Percentiles rank a stretch among this genome's conserved stretches.
These are phyloP conservation scores for Withania somnifera DNA, from an alignment of 305 asterid species.

Conservation along the genomic window DNA sequence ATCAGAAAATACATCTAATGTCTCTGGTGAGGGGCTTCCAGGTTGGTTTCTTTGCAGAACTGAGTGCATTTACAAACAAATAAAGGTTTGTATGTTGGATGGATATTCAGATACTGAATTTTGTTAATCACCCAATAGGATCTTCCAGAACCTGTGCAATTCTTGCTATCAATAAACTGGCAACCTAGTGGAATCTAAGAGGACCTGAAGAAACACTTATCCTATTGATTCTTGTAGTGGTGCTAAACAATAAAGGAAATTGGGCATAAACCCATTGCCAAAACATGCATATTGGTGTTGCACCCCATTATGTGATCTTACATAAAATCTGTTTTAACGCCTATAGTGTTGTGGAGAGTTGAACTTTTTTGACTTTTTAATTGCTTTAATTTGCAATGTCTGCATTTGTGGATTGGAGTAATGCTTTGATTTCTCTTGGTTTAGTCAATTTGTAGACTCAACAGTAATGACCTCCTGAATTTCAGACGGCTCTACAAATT, in stretches of 20 bases:
- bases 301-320: not conserved
- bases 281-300: not conserved
- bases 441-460: not conserved
- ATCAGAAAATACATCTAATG: conserved; percentile 39
- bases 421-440: not conserved
- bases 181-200: not conserved
- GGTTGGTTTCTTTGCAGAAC: conserved; percentile 28
- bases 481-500: not conserved
- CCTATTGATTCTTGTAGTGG: not conserved
- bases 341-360: not conserved
- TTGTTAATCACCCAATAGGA: not conserved
- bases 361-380: not conserved
- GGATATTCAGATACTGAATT: too few species aligned
- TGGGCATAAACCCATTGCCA: not conserved
- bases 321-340: not conserved
- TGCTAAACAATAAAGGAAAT: not conserved
- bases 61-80: not conserved
- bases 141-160: not conserved
- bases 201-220: not conserved
- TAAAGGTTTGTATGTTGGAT: not conserved
- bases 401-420: not conserved
- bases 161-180: not conserved
- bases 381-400: not conserved
- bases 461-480: not conserved
- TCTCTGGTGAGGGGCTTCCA: conserved; percentile 46